These are phyloP conservation scores for Brasilioporus rufonigricans DNA, from an alignment of 768 basidiomycete species.

Conservation along the genomic window DNA sequence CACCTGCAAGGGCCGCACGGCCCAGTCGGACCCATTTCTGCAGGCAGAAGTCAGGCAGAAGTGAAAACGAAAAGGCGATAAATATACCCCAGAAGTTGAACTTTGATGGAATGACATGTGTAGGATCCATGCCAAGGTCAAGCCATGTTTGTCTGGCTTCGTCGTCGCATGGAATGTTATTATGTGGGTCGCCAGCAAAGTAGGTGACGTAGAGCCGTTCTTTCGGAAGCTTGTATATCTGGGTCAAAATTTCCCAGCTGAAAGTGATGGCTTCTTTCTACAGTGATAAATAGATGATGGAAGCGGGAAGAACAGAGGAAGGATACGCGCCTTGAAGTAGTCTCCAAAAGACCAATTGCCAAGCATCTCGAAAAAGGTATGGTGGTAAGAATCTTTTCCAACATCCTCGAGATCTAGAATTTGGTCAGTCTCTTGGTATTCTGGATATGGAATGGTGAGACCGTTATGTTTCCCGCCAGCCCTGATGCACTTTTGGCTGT, in stretches of 20 bases:
- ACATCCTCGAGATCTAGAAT: slow-evolving; percentile 92
- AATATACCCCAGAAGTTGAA: slow-evolving; percentile 97
- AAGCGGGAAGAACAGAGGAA: not conserved
- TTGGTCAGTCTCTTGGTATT: slow-evolving; percentile 2
- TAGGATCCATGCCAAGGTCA: slow-evolving; percentile 82
- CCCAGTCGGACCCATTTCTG: slow-evolving; percentile 98
- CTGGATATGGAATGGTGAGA: slow-evolving; percentile 29
- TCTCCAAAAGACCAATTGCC: slow-evolving; percentile 99
- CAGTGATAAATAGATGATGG: slow-evolving; percentile 1
- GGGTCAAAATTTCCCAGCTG: slow-evolving; percentile 93
- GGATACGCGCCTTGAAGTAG: slow-evolving; percentile 85
- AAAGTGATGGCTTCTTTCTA: slow-evolving; percentile 91
- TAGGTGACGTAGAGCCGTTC: slow-evolving; percentile 97
- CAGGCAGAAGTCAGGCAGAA: slow-evolving; percentile 4
- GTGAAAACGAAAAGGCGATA: not conserved
- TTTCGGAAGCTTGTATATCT: slow-evolving; percentile 82
- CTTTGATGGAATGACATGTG: slow-evolving; percentile 90
- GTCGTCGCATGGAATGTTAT: slow-evolving; percentile 80
- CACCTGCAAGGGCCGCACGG: slow-evolving; percentile 97
- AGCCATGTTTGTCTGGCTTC: slow-evolving; percentile 90
- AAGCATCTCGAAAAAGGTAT: slow-evolving; percentile 99
- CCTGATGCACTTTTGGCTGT: slow-evolving; percentile 97
- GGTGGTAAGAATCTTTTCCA: slow-evolving; percentile 97
- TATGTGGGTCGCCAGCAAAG: slow-evolving; percentile 91
- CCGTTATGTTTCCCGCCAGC: slow-evolving; percentile 99